phyloP scores from a whole-genome alignment of 495 filamentous ascomycete genomes.

The Talaromyces stipitatus region DNA sequence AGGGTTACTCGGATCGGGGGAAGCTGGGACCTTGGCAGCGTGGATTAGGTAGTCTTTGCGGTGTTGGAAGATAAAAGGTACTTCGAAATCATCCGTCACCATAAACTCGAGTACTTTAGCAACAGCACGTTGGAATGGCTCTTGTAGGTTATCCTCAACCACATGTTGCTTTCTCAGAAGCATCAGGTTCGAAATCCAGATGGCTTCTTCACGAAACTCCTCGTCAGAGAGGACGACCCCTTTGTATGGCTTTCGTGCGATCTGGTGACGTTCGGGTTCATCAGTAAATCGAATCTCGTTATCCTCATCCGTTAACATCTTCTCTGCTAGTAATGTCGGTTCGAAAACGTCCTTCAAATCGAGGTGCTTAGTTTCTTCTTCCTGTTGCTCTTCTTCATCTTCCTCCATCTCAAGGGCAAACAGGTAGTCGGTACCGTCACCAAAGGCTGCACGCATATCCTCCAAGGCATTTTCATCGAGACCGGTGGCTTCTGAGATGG shows the following conservation, averaged over 20 bases:
- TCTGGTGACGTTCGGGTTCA: slow-evolving; percentile 89
- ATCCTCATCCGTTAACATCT: slow-evolving; percentile 91
- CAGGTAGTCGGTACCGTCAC: slow-evolving; percentile 87
- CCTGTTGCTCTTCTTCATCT: slow-evolving; percentile 56
- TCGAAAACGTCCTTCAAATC: slow-evolving; percentile 97
- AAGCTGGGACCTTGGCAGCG: slow-evolving; percentile 59
- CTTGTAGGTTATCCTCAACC: slow-evolving; percentile 58
- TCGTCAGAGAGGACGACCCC: slow-evolving; percentile 68
- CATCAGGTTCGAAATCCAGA: slow-evolving; percentile 85
- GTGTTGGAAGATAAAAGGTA: slow-evolving; percentile 96
- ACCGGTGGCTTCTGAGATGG: slow-evolving; percentile 59
- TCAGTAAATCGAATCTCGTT: slow-evolving; percentile 80
- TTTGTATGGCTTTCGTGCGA: slow-evolving; percentile 81
- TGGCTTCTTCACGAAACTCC: slow-evolving; percentile 77
- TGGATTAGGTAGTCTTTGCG: slow-evolving; percentile 97
- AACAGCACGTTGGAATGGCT: slow-evolving; percentile 80
- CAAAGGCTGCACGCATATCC: slow-evolving; percentile 93
- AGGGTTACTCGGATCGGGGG: slow-evolving; percentile 46
- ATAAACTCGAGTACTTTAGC: slow-evolving; percentile 93
- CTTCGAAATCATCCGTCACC: slow-evolving; percentile 83
- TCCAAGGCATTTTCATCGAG: slow-evolving; percentile 86
- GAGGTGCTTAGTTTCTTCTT: slow-evolving; percentile 63
- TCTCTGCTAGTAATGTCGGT: slow-evolving; percentile 85
- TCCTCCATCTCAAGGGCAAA: slow-evolving; percentile 86
- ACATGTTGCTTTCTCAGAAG: slow-evolving; percentile 65